Evolutionary conservation across 169 alveolate species (phyloP).

Genomic region (Babesia caballi): DNA sequence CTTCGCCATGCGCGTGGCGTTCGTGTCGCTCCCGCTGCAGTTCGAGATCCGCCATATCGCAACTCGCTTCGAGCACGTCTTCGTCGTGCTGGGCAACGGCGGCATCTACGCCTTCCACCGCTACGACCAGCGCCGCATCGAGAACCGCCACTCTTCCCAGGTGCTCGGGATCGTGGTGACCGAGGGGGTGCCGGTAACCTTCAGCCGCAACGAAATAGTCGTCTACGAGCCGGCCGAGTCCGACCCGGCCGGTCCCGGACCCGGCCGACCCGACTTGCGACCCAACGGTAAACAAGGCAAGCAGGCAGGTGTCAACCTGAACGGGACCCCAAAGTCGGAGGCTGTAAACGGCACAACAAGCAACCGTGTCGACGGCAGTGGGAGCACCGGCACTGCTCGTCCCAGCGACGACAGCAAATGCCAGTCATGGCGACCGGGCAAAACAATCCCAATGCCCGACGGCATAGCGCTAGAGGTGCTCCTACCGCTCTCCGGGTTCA

Average conservation of each 20-base stretch:
- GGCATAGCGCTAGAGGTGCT: constrained; percentile 36
- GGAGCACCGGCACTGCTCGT: neutral
- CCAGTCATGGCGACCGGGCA: constrained; percentile 36
- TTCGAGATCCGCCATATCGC: constrained; percentile 37
- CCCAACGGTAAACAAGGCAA: neutral
- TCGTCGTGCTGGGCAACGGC: constrained; percentile 32
- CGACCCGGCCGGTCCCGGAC: no score
- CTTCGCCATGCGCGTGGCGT: constrained; percentile 29
- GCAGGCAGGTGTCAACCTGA: neutral
- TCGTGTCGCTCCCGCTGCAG: constrained; percentile 54
- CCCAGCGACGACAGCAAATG: constrained; percentile 27
- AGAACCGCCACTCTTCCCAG: constrained; percentile 6
- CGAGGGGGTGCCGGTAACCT: constrained; percentile 18
- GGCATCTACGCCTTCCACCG: constrained; percentile 40
- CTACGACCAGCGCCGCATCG: constrained; percentile 47
- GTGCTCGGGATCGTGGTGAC: constrained; percentile 12
- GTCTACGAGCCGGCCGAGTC: neutral
- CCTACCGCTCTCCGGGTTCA: constrained; percentile 68
- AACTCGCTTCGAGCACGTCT: constrained; percentile 44
- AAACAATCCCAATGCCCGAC: constrained; percentile 39
- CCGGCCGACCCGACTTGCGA: no score
- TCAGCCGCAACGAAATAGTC: constrained; percentile 26
- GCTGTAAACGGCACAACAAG: neutral
- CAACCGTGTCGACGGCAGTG: neutral
- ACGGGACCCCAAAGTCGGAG: neutral